These are phyloP conservation scores for Withania somnifera DNA, from an alignment of 305 asterid genomes.

Conservation along the genomic window DNA sequence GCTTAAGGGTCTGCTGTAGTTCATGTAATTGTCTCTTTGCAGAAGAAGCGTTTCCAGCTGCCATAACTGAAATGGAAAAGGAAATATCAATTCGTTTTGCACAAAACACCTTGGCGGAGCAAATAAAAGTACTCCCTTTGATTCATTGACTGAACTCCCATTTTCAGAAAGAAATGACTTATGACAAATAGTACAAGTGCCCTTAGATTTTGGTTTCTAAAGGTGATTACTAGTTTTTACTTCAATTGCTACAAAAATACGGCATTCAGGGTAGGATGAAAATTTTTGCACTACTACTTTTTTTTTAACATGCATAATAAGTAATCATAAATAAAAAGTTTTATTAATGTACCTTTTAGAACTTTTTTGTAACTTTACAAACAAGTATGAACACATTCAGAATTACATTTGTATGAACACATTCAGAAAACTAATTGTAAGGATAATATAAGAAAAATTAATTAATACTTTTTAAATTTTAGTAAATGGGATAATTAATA, in stretches of 20 bases:
- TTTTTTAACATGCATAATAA: no score
- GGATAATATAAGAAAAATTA: no score
- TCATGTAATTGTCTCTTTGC: constrained; percentile 74
- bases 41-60: constrained; percentile 80
- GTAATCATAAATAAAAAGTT: no score
- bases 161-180: background rate
- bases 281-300: no score
- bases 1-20: constrained; percentile 78
- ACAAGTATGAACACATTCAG: no score
- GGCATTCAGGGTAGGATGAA: background rate
- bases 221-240: no score
- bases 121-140: background rate
- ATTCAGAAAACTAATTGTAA: no score
- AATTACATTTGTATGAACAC: no score
- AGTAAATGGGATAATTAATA: no score
- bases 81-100: background rate
- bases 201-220: background rate
- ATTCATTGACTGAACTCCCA: background rate
- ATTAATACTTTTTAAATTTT: no score
- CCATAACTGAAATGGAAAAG: constrained; percentile 54
- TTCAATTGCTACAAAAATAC: background rate
- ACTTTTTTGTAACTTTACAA: no score
- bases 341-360: no score
- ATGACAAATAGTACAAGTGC: background rate
- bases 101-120: background rate